Evolutionary conservation across 495 filamentous ascomycete species (phyloP).

Genomic region (Cudoniella acicularis): DNA sequence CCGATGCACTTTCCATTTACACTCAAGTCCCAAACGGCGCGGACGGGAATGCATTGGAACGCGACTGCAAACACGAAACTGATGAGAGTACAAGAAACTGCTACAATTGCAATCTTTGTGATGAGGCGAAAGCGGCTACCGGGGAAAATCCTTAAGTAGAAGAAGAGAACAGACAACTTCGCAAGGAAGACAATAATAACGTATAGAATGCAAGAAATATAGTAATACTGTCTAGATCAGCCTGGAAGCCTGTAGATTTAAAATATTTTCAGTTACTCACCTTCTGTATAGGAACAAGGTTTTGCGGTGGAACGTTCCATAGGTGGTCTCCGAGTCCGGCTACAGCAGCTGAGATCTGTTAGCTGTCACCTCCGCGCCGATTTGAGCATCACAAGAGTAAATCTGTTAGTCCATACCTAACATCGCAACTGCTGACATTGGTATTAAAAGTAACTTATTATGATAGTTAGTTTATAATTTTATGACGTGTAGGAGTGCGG

Average conservation of each 20-base stretch:
- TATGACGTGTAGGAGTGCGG: no score
- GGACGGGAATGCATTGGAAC: constrained; percentile 44
- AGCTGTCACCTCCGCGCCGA: no score
- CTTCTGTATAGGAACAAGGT: not conserved
- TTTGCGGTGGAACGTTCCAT: no score
- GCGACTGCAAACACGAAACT: constrained; percentile 33
- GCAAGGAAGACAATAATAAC: constrained; percentile 6
- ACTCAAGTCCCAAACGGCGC: constrained; percentile 26
- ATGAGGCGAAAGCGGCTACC: constrained; percentile 27
- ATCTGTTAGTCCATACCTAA: no score
- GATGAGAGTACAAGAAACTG: constrained; percentile 34
- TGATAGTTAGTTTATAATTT: no score
- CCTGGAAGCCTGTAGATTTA: not conserved
- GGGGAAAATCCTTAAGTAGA: constrained; percentile 49
- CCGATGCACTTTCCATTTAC: constrained; percentile 29
- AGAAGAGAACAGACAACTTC: constrained; percentile 40
- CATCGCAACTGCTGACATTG: no score
- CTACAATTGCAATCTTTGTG: constrained; percentile 28
- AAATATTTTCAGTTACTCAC: not conserved
- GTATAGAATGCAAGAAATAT: not conserved
- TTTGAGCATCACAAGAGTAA: no score
- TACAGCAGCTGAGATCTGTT: no score
- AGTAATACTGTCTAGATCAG: not conserved
- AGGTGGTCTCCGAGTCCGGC: no score
- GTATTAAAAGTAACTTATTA: no score